Conservation (phyloP, 768 basidiomycete genomes). For the Lentinula raphanica region DNA sequence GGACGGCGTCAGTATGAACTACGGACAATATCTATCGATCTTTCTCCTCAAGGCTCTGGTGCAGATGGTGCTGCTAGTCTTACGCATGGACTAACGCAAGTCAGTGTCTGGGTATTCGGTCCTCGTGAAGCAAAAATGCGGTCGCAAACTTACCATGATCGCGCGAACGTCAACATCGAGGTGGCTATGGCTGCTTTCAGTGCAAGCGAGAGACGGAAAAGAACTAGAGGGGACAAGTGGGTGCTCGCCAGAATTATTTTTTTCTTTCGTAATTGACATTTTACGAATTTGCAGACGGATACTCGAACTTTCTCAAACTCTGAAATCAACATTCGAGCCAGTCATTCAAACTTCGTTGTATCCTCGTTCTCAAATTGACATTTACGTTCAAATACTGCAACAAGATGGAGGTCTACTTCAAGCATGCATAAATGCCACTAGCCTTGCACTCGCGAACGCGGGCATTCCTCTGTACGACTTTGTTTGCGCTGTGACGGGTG, state of each 20-base stretch:
- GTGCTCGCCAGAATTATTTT: constrained; percentile 21
- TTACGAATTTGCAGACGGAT: constrained; percentile 54
- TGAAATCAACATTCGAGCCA: constrained; percentile 95
- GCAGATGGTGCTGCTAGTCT: constrained; percentile 86
- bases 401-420: constrained; percentile 91
- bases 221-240: constrained; percentile 84
- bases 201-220: constrained; percentile 69
- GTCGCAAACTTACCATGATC: constrained; percentile 78
- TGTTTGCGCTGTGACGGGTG: constrained; percentile 84
- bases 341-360: constrained; percentile 88
- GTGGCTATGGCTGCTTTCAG: constrained; percentile 86
- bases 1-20: constrained; percentile 90
- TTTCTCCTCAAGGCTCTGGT: constrained; percentile 57
- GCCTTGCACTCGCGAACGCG: constrained; percentile 83
- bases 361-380: constrained; percentile 91
- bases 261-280: not conserved
- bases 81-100: constrained; percentile 87
- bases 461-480: constrained; percentile 91
- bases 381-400: constrained; percentile 88
- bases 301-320: constrained; percentile 78
- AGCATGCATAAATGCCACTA: constrained; percentile 91
- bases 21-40: constrained; percentile 73
- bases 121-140: constrained; percentile 85
- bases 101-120: constrained; percentile 84
- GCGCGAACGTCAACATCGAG: constrained; percentile 86